A percentile compares a stretch with the other conserved stretches of the same genome.
These are phyloP conservation scores for Diaporthe helianthi DNA, from an alignment of 2,329 filamentous ascomycete genomes.

Conservation along the genomic window DNA sequence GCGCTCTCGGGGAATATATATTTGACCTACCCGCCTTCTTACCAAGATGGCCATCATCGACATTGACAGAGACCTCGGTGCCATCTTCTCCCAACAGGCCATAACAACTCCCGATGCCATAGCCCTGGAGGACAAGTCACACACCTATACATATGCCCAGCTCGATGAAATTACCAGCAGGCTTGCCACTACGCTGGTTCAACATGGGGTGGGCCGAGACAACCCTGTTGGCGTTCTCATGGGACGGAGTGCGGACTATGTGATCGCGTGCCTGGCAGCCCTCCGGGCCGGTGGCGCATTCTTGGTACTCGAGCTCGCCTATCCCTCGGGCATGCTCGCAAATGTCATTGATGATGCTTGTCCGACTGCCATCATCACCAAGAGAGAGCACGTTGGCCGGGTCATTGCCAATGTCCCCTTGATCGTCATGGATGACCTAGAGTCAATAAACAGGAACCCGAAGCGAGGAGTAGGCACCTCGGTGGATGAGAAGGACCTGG, in stretches of 20 bases:
- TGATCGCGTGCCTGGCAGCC: conserved; percentile 80
- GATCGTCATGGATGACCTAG: conserved; percentile 66
- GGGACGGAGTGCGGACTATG: conserved; percentile 78
- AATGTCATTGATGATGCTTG: conserved; percentile 80
- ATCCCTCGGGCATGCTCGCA: conserved; percentile 74
- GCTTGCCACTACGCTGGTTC: conserved; percentile 70
- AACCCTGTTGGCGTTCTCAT: conserved; percentile 78
- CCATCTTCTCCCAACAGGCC: conserved; percentile 75
- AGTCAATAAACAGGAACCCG: conserved; percentile 39
- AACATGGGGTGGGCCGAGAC: conserved; percentile 75
- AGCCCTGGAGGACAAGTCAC: conserved; percentile 74
- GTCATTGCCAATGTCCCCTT: conserved; percentile 69
- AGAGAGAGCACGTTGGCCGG: conserved; percentile 67
- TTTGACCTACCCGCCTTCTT: too few species aligned
- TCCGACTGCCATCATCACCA: conserved; percentile 74
- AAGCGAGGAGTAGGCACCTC: conserved; percentile 45
- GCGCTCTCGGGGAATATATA: not conserved
- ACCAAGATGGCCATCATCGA: conserved; percentile 70
- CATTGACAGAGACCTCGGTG: conserved; percentile 73
- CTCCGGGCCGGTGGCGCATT: conserved; percentile 81
- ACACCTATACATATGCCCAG: conserved; percentile 74
- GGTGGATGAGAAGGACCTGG: conserved; percentile 69
- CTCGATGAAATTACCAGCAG: conserved; percentile 71
- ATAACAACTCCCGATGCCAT: conserved; percentile 71
- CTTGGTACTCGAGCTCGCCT: conserved; percentile 80